Percentiles rank a stretch among this genome's conserved stretches.
These are phyloP conservation scores for Tetrahymena elliotti DNA, from an alignment of 73 alveolate species.

Conservation along the genomic window DNA sequence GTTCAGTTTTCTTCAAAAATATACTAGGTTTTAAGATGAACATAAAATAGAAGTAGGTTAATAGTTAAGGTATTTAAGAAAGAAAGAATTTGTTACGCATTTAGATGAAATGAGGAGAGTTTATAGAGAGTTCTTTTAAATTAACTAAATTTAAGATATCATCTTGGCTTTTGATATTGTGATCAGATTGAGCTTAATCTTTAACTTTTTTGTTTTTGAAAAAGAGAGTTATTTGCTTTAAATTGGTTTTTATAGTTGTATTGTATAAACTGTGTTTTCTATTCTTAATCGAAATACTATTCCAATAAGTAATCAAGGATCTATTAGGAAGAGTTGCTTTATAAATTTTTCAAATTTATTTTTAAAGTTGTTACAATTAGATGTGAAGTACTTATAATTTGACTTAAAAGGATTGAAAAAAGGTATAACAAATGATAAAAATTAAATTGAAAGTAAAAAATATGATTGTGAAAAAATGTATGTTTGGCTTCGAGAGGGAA, in stretches of 20 bases:
- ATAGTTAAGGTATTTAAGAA: background rate
- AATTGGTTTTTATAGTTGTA: background rate
- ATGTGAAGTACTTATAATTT: background rate
- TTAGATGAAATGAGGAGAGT: background rate
- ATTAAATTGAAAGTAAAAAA: background rate
- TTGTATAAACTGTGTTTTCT: background rate
- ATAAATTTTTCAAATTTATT: background rate
- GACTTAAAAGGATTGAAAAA: background rate
- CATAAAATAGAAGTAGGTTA: background rate
- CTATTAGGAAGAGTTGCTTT: background rate
- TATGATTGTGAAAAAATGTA: background rate
- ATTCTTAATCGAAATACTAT: background rate
- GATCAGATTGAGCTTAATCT: background rate
- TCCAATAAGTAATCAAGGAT: background rate
- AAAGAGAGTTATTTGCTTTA: background rate
- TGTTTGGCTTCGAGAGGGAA: background rate
- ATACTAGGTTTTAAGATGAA: background rate
- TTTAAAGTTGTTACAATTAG: background rate
- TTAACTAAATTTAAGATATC: background rate
- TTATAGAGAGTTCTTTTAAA: background rate
- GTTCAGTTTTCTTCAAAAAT: background rate
- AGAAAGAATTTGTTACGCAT: background rate
- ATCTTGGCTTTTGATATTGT: background rate
- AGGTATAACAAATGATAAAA: background rate
- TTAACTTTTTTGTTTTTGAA: background rate